These are phyloP conservation scores for Starmerella vaccinii DNA, from an alignment of 805 yeast genomes.

Conservation along the genomic window DNA sequence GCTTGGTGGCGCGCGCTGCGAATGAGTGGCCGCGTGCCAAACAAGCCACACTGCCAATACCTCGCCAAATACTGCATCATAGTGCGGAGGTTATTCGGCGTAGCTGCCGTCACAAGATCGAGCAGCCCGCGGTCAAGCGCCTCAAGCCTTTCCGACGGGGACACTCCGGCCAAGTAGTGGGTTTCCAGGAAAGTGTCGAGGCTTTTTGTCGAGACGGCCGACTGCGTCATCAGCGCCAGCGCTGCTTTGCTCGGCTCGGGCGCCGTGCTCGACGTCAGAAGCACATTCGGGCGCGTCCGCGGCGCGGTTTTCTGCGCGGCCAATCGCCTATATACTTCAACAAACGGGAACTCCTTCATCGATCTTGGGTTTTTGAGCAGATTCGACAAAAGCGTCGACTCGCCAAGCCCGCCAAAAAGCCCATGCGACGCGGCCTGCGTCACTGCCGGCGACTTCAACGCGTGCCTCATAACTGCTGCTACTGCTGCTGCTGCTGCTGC, in stretches of 20 bases:
- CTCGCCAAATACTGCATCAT: constrained; percentile 25
- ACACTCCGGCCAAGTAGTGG: constrained; percentile 14
- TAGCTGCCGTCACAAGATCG: constrained; percentile 21
- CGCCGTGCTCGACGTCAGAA: background rate
- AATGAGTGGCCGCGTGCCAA: constrained; percentile 23
- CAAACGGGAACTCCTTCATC: constrained; percentile 9
- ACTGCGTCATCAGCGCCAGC: constrained; percentile 12
- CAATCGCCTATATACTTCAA: background rate
- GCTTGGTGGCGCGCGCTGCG: constrained; percentile 25
- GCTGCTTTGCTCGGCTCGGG: constrained; percentile 9
- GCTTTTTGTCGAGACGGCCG: constrained; percentile 21
- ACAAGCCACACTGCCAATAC: constrained; percentile 26
- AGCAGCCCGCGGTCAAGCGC: constrained; percentile 20
- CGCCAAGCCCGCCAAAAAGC: constrained; percentile 1
- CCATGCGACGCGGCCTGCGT: background rate
- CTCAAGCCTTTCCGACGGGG: constrained; percentile 15
- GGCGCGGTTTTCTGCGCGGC: background rate
- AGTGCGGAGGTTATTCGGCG: constrained; percentile 23
- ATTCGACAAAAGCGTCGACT: background rate
- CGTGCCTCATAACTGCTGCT: background rate
- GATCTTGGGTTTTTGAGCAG: constrained; percentile 2
- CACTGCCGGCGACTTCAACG: background rate
- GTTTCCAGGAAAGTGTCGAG: constrained; percentile 22
- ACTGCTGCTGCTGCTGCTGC: too few species aligned
- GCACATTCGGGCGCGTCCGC: background rate